A percentile compares a stretch with the other conserved stretches of the same genome.
These are phyloP conservation scores for Nadsonia starkeyi-henricii DNA, from an alignment of 1,139 yeast genomes.

Conservation along the genomic window DNA sequence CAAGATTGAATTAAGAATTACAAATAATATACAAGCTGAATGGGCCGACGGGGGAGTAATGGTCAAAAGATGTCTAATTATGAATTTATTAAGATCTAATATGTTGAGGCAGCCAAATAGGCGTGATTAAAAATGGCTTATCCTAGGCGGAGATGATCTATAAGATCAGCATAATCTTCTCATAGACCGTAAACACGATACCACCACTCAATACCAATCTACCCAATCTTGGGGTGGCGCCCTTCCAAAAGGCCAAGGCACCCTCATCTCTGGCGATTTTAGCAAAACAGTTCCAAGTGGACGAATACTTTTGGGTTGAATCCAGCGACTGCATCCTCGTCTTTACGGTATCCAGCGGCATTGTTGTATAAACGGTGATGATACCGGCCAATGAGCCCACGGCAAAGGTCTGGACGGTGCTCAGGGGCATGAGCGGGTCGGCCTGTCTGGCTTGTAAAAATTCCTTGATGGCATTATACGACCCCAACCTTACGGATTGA, in stretches of 20 bases:
- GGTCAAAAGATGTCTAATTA: too few species aligned
- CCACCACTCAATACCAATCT: constrained; percentile 89
- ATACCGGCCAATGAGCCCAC: constrained; percentile 91
- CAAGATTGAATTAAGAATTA: too few species aligned
- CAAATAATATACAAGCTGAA: too few species aligned
- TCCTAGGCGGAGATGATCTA: too few species aligned
- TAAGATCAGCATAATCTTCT: constrained; percentile 59
- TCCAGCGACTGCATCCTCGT: constrained; percentile 95
- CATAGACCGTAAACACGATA: constrained; percentile 88
- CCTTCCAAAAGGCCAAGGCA: constrained; percentile 88
- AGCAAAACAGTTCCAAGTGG: constrained; percentile 71
- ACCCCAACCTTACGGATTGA: constrained; percentile 86
- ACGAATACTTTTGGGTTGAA: constrained; percentile 52
- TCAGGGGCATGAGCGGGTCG: constrained; percentile 47
- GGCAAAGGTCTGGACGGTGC: constrained; percentile 66
- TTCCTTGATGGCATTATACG: constrained; percentile 79
- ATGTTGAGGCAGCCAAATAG: too few species aligned
- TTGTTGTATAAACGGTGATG: constrained; percentile 86
- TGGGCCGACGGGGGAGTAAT: too few species aligned
- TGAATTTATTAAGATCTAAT: too few species aligned
- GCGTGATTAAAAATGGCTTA: too few species aligned
- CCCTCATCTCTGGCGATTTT: constrained; percentile 81
- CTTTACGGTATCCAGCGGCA: constrained; percentile 97
- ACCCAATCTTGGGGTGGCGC: constrained; percentile 94
- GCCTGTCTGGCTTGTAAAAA: constrained; percentile 51